These are phyloP conservation scores for Curvularia sp. DNA, from an alignment of 2,329 filamentous ascomycete species.

Conservation along the genomic window DNA sequence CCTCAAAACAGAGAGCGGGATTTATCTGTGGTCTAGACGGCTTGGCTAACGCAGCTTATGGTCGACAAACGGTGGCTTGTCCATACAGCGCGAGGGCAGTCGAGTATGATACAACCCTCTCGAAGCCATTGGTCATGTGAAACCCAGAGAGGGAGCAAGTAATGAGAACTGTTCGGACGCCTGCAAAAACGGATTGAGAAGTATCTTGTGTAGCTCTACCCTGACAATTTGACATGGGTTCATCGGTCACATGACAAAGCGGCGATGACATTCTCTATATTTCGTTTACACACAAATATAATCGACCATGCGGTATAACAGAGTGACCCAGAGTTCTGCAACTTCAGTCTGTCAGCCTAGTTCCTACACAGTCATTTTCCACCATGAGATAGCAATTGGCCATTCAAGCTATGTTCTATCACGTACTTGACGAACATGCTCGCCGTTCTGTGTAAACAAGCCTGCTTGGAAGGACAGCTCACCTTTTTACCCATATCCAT, in stretches of 20 bases:
- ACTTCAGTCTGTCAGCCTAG: not conserved
- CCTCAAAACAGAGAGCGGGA: not conserved
- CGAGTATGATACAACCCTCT: not conserved
- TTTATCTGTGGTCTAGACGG: constrained; percentile 1
- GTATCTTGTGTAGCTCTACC: not conserved
- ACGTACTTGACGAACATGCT: not conserved
- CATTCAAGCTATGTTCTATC: not conserved
- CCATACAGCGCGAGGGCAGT: not conserved
- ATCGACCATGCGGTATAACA: not conserved
- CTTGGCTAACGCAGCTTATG: not conserved
- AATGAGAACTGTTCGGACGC: not conserved
- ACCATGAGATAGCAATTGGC: not conserved
- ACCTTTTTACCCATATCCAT: not conserved
- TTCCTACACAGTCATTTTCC: not conserved
- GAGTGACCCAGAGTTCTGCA: not conserved
- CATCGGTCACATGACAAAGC: not conserved
- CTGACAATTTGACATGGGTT: not conserved
- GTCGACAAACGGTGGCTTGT: not conserved
- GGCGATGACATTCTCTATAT: not conserved
- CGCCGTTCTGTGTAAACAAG: not conserved
- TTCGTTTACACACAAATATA: not conserved
- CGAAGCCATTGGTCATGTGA: not conserved
- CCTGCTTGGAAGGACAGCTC: not conserved
- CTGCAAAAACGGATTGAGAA: not conserved
- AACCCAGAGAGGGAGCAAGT: not conserved